Base-by-base conservation (phyloP, 129 eudicot species). In the Flaveria bidentis region DNA sequence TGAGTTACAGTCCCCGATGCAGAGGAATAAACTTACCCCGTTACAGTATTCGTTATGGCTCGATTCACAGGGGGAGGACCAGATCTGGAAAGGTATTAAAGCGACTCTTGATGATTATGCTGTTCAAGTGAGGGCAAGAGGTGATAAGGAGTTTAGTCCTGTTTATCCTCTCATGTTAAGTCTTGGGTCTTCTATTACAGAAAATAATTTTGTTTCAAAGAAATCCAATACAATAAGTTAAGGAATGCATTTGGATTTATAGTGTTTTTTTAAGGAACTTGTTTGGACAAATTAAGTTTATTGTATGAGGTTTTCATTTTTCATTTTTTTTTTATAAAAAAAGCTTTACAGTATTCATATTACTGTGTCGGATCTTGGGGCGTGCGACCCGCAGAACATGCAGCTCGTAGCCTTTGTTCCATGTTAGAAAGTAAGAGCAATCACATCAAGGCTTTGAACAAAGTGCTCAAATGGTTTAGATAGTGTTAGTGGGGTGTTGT, bases 51-150 rank as follows among this genome's bases (percentile, higher is more conserved):
- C 98, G 16, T 53, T 93, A 68, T 93, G 98, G 98, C 65, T 93
- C 73, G 98, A 93, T 84, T 85, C 92, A 1, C 97, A 93, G 44
- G 97, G 98, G 8, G 98, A 93, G 81, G 96, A 93, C 58, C 98
- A 93, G 77, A 87, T 93, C 33, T 93, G 98, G 97, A 93, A 79
- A 71, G 98, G 97, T 10, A 82, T 93, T 6, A 93, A 93, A 79
- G 97, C 96, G 0, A 93, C 97, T 22, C 87, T 93, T 47, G 98
- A 90, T 72, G 98, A 93, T 85, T 93, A 93, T 63, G 97, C 91
- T 2, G 84, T 83, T 10, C 86, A 84, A 23, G 97, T 93, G 10
- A 84, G 84, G 70, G 86, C 88, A 42, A 82, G 97, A 79, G 97
- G 97, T 0, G 97, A 88, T 23, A 90, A 88, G 86, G 96, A 93